Conservation (phyloP, 2,329 filamentous ascomycete species). For the Fonsecaea multimorphosa region DNA sequence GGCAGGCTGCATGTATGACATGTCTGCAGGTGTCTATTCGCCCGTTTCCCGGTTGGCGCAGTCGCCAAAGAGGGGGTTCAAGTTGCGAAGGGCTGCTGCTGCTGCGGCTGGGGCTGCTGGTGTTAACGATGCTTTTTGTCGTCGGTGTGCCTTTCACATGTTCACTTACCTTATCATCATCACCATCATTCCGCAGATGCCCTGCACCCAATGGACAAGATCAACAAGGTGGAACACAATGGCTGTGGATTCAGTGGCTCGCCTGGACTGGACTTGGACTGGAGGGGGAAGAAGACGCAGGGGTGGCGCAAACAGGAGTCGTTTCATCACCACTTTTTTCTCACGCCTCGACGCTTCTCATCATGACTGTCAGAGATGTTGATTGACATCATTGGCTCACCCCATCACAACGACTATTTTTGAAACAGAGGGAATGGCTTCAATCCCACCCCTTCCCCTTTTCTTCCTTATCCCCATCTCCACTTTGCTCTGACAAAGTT, state of each 20-base stretch:
- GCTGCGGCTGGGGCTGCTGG: neutral
- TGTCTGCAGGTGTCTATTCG: slow-evolving; percentile 1
- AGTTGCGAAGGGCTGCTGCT: neutral
- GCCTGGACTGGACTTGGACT: too few relatives aligned
- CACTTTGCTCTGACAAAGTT: slow-evolving; percentile 1
- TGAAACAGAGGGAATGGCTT: slow-evolving; percentile 5
- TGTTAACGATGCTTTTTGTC: neutral
- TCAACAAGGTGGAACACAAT: too few relatives aligned
- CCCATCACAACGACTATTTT: slow-evolving; percentile 19
- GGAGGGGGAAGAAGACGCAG: neutral
- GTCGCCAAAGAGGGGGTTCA: neutral
- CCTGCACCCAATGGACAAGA: neutral
- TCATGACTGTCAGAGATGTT: neutral
- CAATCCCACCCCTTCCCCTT: neutral
- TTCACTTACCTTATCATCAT: neutral
- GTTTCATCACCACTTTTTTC: slow-evolving; percentile 14
- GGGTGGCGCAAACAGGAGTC: slow-evolving; percentile 5
- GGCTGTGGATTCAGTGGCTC: too few relatives aligned
- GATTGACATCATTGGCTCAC: slow-evolving; percentile 17
- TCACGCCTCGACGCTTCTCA: neutral
- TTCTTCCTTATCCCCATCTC: neutral
- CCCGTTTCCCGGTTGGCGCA: neutral
- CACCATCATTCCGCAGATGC: neutral
- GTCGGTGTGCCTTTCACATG: neutral
- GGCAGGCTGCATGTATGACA: neutral